Conservation (phyloP, 768 basidiomycete genomes). For the Tricholoma terreum region DNA sequence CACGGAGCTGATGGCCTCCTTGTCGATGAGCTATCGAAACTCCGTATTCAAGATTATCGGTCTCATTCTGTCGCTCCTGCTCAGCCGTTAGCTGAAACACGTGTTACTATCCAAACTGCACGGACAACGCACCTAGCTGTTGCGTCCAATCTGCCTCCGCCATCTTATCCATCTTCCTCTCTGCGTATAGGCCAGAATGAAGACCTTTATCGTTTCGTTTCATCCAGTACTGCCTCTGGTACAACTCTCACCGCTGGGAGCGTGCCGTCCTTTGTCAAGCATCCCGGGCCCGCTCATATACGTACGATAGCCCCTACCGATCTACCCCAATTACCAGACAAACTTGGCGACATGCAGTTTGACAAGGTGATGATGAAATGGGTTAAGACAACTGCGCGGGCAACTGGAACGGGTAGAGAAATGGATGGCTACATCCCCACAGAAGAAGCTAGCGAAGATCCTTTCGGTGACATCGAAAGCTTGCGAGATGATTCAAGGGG, state of each 20-base stretch:
- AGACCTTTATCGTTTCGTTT: slow-evolving; percentile 87
- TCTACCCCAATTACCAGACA: slow-evolving; percentile 69
- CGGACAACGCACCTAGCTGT: slow-evolving; percentile 26
- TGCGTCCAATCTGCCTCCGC: slow-evolving; percentile 29
- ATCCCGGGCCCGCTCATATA: slow-evolving; percentile 74
- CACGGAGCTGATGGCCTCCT: slow-evolving; percentile 42
- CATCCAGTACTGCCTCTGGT: slow-evolving; percentile 79
- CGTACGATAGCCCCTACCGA: slow-evolving; percentile 80
- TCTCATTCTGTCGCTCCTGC: slow-evolving; percentile 16
- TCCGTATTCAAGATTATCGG: slow-evolving; percentile 41
- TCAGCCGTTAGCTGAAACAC: slow-evolving; percentile 18
- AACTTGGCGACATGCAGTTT: slow-evolving; percentile 85
- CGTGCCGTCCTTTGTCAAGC: slow-evolving; percentile 82
- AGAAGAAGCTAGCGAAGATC: slow-evolving; percentile 72
- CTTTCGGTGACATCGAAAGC: slow-evolving; percentile 90
- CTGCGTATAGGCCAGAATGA: slow-evolving; percentile 53
- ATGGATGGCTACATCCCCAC: slow-evolving; percentile 22
- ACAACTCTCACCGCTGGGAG: slow-evolving; percentile 71
- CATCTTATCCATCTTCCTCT: slow-evolving; percentile 52
- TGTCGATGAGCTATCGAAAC: slow-evolving; percentile 38
- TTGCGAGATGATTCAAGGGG: slow-evolving; percentile 59
- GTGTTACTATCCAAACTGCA: slow-evolving; percentile 22
- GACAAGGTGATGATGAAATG: slow-evolving; percentile 83
- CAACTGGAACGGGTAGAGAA: slow-evolving; percentile 27
- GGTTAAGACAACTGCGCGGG: slow-evolving; percentile 59